Conservation (phyloP, 306 rosid genomes). For the Geum urbanum region DNA sequence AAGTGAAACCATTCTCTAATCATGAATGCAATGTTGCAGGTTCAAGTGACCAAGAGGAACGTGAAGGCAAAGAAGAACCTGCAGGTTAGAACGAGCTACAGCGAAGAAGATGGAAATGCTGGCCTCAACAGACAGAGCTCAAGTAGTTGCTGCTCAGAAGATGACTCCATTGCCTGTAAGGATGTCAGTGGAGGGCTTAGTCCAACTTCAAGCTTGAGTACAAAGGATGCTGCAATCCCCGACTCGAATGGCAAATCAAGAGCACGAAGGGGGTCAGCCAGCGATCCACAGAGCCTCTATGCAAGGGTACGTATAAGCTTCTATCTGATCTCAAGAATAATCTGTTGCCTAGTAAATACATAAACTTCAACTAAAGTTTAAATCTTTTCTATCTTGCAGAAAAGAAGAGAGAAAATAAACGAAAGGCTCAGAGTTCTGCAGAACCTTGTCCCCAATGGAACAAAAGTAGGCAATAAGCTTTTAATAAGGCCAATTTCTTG, state of each 20-base stretch:
- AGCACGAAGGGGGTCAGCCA: slow-evolving; percentile 58
- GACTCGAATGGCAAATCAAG: slow-evolving; percentile 43
- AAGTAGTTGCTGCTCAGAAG: slow-evolving; percentile 62
- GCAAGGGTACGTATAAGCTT: slow-evolving; percentile 53
- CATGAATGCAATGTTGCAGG: slow-evolving; percentile 30
- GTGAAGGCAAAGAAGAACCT: slow-evolving; percentile 44
- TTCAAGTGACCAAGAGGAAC: slow-evolving; percentile 36
- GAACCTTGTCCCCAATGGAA: slow-evolving; percentile 85
- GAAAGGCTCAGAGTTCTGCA: slow-evolving; percentile 81
- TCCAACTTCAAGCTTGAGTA: slow-evolving; percentile 45
- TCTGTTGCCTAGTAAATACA: neutral
- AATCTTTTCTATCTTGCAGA: slow-evolving; percentile 44
- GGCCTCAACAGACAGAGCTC: slow-evolving; percentile 44
- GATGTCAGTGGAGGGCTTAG: slow-evolving; percentile 45
- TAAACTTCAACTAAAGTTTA: slow-evolving; percentile 12
- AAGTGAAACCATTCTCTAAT: slow-evolving; percentile 5
- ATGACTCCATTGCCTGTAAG: slow-evolving; percentile 50
- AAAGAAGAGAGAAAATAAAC: slow-evolving; percentile 93
- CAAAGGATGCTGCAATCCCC: slow-evolving; percentile 18
- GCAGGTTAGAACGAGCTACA: slow-evolving; percentile 38
- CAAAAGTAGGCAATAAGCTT: slow-evolving; percentile 50
- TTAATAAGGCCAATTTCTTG: neutral
- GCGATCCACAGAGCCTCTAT: slow-evolving; percentile 79
- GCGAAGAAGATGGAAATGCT: slow-evolving; percentile 31
- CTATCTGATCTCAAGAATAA: neutral